These are phyloP conservation scores for Arxiozyma slooffiae DNA, from an alignment of 1,139 yeast genomes.

Conservation along the genomic window DNA sequence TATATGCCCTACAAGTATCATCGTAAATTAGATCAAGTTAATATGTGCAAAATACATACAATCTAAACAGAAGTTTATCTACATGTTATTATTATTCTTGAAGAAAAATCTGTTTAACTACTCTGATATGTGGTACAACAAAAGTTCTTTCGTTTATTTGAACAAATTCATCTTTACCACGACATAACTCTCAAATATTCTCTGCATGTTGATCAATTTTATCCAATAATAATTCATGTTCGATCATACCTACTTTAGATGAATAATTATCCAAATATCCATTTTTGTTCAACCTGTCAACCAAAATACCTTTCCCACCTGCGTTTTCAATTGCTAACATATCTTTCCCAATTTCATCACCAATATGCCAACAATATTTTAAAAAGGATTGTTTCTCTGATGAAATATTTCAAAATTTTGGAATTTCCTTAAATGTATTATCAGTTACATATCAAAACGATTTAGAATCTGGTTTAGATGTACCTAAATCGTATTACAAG, in stretches of 20 bases:
- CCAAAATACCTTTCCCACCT: slow-evolving; percentile 53
- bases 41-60: too few relatives aligned
- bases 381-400: slow-evolving; percentile 14
- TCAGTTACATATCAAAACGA: slow-evolving; percentile 39
- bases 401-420: slow-evolving; percentile 8
- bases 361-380: slow-evolving; percentile 50
- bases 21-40: not conserved
- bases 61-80: not conserved
- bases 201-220: slow-evolving; percentile 21
- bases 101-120: slow-evolving; percentile 9
- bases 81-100: too few relatives aligned
- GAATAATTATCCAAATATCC: slow-evolving; percentile 15
- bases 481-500: slow-evolving; percentile 47
- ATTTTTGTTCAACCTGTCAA: slow-evolving; percentile 37
- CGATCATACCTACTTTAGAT: slow-evolving; percentile 9
- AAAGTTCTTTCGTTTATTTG: slow-evolving; percentile 15
- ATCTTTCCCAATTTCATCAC: slow-evolving; percentile 51
- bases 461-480: slow-evolving; percentile 41
- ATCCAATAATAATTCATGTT: slow-evolving; percentile 18
- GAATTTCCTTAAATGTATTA: slow-evolving; percentile 20
- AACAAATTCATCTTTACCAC: slow-evolving; percentile 13
- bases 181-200: slow-evolving; percentile 15
- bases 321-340: slow-evolving; percentile 42
- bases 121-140: slow-evolving; percentile 21
- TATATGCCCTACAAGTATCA: not conserved